These are phyloP conservation scores for Colletotrichum sp. DNA, from an alignment of 2,329 filamentous ascomycete species.

Conservation along the genomic window DNA sequence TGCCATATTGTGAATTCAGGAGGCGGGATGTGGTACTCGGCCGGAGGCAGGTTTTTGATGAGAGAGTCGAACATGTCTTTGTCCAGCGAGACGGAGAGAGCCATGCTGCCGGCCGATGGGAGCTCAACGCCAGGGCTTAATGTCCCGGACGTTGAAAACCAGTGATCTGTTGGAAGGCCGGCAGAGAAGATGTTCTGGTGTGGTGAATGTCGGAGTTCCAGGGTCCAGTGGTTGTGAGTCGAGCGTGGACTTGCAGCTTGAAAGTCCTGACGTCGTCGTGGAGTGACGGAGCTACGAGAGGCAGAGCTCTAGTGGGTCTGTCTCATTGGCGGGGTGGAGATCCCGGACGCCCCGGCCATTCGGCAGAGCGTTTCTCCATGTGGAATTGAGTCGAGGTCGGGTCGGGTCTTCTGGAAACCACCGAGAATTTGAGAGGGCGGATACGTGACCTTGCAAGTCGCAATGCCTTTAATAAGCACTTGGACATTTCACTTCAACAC, in stretches of 20 bases:
- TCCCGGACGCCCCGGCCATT: background rate
- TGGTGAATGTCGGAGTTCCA: background rate
- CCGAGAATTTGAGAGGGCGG: background rate
- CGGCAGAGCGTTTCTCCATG: conserved; percentile 17
- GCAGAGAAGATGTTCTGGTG: background rate
- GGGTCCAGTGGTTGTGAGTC: background rate
- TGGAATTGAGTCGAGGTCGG: background rate
- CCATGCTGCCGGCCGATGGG: background rate
- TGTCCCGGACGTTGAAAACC: background rate
- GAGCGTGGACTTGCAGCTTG: background rate
- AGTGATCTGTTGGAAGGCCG: background rate
- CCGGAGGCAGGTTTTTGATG: background rate
- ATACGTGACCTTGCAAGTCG: background rate
- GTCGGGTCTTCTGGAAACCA: background rate
- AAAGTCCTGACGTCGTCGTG: conserved; percentile 10
- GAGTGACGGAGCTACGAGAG: background rate
- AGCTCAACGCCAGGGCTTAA: background rate
- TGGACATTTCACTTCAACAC: background rate
- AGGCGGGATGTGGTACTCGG: background rate
- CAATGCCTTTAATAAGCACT: background rate
- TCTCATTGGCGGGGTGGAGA: background rate
- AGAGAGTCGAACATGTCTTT: background rate
- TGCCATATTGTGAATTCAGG: conserved; percentile 5
- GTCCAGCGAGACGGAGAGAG: background rate
- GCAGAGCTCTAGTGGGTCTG: conserved; percentile 13